These are phyloP conservation scores for Sesbania bispinosa DNA, from an alignment of 306 rosid genomes.

Conservation along the genomic window DNA sequence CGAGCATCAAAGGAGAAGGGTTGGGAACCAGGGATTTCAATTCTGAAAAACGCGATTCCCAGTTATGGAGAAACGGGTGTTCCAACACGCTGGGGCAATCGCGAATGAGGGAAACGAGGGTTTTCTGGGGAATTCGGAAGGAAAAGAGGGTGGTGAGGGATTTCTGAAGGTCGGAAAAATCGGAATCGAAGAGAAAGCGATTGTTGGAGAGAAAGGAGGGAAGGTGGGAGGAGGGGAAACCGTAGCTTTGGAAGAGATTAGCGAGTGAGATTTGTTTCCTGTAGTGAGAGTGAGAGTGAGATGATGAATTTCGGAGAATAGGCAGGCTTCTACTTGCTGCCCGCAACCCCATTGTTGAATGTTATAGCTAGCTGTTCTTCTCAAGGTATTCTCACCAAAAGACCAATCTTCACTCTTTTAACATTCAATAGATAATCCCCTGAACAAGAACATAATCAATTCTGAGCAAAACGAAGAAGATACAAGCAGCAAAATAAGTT, in stretches of 20 bases:
- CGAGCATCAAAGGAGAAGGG: constrained; percentile 41
- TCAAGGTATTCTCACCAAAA: no score
- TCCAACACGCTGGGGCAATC: constrained; percentile 67
- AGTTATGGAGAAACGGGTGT: constrained; percentile 40
- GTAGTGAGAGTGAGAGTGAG: constrained; percentile 33
- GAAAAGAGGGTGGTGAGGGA: constrained; percentile 50
- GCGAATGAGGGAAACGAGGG: constrained; percentile 42
- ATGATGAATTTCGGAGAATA: background rate
- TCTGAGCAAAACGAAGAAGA: background rate
- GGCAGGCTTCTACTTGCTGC: no score
- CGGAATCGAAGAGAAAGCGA: constrained; percentile 38
- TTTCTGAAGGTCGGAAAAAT: constrained; percentile 32
- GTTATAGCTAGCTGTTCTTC: no score
- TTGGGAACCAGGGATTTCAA: constrained; percentile 14
- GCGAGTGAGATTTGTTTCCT: constrained; percentile 52
- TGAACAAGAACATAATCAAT: constrained; percentile 18
- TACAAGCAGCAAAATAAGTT: background rate
- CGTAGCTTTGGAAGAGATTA: constrained; percentile 52
- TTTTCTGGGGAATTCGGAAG: constrained; percentile 54
- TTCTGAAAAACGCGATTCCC: constrained; percentile 44
- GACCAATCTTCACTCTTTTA: constrained; percentile 24
- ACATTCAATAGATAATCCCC: constrained; percentile 22
- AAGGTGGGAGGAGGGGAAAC: constrained; percentile 58
- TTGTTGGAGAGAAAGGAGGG: constrained; percentile 41
- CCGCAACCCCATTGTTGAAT: no score